These are phyloP conservation scores for Phytophthora chlamydospora DNA, from an alignment of 352 stramenopile genomes.

Conservation along the genomic window DNA sequence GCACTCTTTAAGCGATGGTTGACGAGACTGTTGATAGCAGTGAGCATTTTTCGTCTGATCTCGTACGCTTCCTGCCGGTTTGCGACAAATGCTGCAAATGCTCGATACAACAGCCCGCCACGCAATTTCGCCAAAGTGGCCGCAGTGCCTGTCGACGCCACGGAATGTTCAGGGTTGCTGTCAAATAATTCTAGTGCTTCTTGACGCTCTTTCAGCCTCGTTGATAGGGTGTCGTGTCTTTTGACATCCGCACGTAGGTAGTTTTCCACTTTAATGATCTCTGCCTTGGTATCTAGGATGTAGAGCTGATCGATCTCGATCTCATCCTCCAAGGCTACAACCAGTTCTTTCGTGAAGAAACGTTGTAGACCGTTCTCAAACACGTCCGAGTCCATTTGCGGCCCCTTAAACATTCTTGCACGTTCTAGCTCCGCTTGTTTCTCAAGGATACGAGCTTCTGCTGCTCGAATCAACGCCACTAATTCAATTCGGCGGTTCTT, in stretches of 20 bases:
- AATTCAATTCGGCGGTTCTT: conserved; percentile 71
- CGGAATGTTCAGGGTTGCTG: conserved; percentile 29
- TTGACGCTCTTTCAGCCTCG: conserved; percentile 48
- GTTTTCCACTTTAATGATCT: conserved; percentile 76
- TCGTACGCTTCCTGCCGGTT: conserved; percentile 45
- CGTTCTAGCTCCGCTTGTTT: conserved; percentile 82
- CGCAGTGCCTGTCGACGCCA: conserved; percentile 11
- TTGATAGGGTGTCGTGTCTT: conserved; percentile 34
- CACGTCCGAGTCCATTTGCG: conserved; percentile 84
- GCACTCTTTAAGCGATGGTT: conserved; percentile 32
- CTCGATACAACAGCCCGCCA: conserved; percentile 48
- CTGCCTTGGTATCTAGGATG: conserved; percentile 77
- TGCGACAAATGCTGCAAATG: conserved; percentile 56
- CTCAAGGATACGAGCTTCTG: conserved; percentile 73
- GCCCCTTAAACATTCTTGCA: conserved; percentile 65
- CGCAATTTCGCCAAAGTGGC: conserved; percentile 47
- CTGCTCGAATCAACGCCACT: conserved; percentile 67
- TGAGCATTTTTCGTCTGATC: conserved; percentile 47
- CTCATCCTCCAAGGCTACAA: conserved; percentile 79
- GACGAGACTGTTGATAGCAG: conserved; percentile 30
- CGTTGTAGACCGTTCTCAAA: conserved; percentile 72
- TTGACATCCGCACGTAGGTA: conserved; percentile 69
- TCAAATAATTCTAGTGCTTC: conserved; percentile 60
- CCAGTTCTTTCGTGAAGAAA: conserved; percentile 81
- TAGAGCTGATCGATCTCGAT: conserved; percentile 88